Conservation (phyloP, 78 protist species). For the Dictyostelium capitatum region DNA sequence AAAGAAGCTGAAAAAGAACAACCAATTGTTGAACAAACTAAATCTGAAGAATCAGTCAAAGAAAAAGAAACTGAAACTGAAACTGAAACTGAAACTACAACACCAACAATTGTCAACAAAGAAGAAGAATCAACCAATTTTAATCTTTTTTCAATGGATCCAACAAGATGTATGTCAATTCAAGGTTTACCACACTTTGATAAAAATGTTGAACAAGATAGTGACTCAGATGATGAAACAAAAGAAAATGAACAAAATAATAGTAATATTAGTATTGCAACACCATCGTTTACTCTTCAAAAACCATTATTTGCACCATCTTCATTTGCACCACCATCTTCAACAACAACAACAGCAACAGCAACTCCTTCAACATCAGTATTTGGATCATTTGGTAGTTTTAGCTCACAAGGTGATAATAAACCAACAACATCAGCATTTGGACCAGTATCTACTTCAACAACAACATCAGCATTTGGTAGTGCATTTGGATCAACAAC, state of each 20-base stretch:
- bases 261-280: not conserved
- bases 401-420: not conserved
- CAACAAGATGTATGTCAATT: not conserved
- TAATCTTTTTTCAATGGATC: not conserved
- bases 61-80: not conserved
- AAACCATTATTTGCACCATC: constrained; percentile 4
- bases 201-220: not conserved
- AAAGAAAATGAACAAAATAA: not conserved
- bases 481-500: constrained; percentile 6
- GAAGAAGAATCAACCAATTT: not conserved
- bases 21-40: not conserved
- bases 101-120: not conserved
- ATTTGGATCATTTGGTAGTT: not conserved
- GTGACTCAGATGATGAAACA: not conserved
- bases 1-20: not conserved
- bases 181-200: not conserved
- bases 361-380: not conserved
- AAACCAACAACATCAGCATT: not conserved
- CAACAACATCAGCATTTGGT: not conserved
- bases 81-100: not conserved
- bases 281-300: not conserved
- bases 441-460: not conserved
- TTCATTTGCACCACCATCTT: constrained; percentile 9
- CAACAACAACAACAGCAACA: not conserved
- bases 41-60: not conserved